A percentile compares a stretch with the other conserved stretches of the same genome.
Evolutionary conservation across 2,329 filamentous ascomycete genomes (phyloP).

Genomic region (Fusarium bulbicola): DNA sequence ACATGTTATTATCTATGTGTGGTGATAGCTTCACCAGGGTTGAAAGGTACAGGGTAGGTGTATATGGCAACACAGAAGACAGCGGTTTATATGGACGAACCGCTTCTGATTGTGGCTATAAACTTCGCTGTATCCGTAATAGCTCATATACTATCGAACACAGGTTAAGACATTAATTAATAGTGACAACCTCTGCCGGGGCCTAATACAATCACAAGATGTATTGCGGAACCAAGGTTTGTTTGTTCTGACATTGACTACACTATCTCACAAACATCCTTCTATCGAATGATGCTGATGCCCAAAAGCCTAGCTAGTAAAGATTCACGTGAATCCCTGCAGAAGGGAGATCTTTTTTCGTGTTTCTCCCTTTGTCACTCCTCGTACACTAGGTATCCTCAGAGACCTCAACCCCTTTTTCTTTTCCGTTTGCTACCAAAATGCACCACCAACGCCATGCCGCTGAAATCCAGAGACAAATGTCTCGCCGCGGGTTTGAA

Average conservation of each 20-base stretch:
- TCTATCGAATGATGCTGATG: neutral
- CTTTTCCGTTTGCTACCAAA: constrained; percentile 25
- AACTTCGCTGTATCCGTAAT: neutral
- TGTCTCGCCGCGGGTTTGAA: constrained; percentile 40
- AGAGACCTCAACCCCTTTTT: constrained; percentile 5
- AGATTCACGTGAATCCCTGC: neutral
- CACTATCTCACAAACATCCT: constrained; percentile 16
- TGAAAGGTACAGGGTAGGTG: neutral
- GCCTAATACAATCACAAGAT: neutral
- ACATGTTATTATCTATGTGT: neutral
- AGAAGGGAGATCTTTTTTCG: neutral
- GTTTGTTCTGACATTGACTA: constrained; percentile 19
- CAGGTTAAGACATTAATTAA: neutral
- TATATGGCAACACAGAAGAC: neutral
- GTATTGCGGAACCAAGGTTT: neutral
- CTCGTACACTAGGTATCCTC: neutral
- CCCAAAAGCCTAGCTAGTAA: neutral
- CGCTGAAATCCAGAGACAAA: constrained; percentile 39
- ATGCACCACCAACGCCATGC: constrained; percentile 44
- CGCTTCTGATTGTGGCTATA: neutral
- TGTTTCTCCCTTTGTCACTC: neutral
- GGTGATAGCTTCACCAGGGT: neutral
- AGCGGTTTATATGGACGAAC: neutral
- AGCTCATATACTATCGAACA: neutral
- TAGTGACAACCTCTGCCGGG: too few relatives aligned